These are phyloP conservation scores for Arachnomyces sp. DNA, from an alignment of 2,329 filamentous ascomycete genomes.

Conservation along the genomic window DNA sequence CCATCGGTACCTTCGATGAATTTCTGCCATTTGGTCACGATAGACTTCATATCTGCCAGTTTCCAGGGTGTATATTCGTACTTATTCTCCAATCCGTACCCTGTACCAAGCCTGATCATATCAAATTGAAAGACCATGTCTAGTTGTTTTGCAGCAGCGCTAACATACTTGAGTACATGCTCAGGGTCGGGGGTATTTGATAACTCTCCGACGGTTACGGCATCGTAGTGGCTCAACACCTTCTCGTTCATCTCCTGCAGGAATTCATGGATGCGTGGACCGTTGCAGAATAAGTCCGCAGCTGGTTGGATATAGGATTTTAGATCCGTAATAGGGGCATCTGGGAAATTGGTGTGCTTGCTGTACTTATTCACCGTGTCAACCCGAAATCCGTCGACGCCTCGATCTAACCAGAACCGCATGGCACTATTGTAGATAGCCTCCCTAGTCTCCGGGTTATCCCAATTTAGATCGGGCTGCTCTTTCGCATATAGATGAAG, in stretches of 20 bases:
- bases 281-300: conserved; percentile 54
- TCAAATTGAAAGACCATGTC: conserved; percentile 57
- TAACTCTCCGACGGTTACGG: conserved; percentile 65
- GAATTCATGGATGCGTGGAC: conserved; percentile 61
- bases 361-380: conserved; percentile 61
- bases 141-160: conserved; percentile 50
- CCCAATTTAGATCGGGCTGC: conserved; percentile 75
- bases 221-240: conserved; percentile 52
- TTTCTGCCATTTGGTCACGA: conserved; percentile 43
- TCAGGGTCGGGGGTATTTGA: conserved; percentile 52
- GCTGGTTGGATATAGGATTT: conserved; percentile 44
- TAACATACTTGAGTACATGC: conserved; percentile 53
- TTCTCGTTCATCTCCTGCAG: conserved; percentile 55
- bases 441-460: conserved; percentile 53
- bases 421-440: conserved; percentile 62
- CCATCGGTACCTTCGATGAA: conserved; percentile 42
- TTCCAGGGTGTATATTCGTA: conserved; percentile 38
- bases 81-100: conserved; percentile 38
- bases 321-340: conserved; percentile 48
- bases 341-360: conserved; percentile 37
- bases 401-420: conserved; percentile 65
- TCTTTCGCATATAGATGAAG: conserved; percentile 62
- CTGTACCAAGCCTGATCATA: conserved; percentile 49
- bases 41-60: conserved; percentile 42
- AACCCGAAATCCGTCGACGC: conserved; percentile 61